Conservation (phyloP, 2,329 filamentous ascomycete species). For the Colletotrichum sansevieriae region DNA sequence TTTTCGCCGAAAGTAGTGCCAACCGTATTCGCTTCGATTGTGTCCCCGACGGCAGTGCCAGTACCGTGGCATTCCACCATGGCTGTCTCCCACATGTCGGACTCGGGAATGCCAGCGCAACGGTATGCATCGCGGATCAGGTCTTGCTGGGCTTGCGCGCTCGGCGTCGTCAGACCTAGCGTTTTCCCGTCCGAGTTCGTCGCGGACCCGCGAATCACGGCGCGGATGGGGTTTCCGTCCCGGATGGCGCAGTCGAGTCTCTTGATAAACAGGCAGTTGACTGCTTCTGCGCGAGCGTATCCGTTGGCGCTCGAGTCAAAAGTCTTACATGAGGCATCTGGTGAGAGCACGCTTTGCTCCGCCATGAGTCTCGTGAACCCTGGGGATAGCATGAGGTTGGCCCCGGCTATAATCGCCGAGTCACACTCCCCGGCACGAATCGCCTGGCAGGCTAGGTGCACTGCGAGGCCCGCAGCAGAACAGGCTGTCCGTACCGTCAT, state of each 20-base stretch:
- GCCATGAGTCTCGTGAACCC: conserved; percentile 35
- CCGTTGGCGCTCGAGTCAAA: conserved; percentile 59
- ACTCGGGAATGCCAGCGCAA: conserved; percentile 40
- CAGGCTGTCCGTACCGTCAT: conserved; percentile 54
- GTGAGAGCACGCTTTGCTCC: conserved; percentile 46
- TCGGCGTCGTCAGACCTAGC: conserved; percentile 55
- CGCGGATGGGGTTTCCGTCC: conserved; percentile 49
- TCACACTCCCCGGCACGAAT: conserved; percentile 47
- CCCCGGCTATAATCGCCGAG: conserved; percentile 50
- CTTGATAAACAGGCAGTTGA: conserved; percentile 56
- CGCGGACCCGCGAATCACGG: conserved; percentile 45
- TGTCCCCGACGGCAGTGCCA: conserved; percentile 55
- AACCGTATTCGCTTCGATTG: conserved; percentile 55
- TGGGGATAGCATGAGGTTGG: conserved; percentile 47
- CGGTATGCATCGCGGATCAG: conserved; percentile 48
- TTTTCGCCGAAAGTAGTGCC: conserved; percentile 47
- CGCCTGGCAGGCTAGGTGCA: conserved; percentile 50
- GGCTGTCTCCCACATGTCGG: conserved; percentile 46
- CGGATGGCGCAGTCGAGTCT: conserved; percentile 53
- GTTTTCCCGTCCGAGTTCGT: conserved; percentile 53
- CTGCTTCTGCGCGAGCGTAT: conserved; percentile 56
- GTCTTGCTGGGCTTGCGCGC: conserved; percentile 44
- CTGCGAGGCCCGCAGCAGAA: conserved; percentile 48
- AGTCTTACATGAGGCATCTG: conserved; percentile 46
- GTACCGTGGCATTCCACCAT: conserved; percentile 57